Conservation (phyloP, 2,329 filamentous ascomycete species). For the Orbilia ellipsospora region DNA sequence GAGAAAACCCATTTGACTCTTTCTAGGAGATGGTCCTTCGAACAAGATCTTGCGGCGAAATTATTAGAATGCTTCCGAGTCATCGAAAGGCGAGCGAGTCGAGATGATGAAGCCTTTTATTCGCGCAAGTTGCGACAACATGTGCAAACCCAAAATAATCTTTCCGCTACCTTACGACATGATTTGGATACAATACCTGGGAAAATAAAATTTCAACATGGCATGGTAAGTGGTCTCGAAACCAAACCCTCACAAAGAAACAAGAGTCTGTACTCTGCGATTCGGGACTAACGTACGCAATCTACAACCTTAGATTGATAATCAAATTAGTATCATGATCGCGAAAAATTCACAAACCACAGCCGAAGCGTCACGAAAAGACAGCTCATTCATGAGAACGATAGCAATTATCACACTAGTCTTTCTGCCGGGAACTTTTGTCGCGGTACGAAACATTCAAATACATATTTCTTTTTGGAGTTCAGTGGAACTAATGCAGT, state of each 20-base stretch:
- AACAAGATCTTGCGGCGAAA: slow-evolving; percentile 31
- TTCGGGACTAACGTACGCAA: too few species aligned
- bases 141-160: slow-evolving; percentile 32
- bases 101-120: slow-evolving; percentile 33
- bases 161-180: slow-evolving; percentile 29
- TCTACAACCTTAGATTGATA: too few species aligned
- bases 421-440: slow-evolving; percentile 43
- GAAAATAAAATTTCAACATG: slow-evolving; percentile 49
- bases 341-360: slow-evolving; percentile 36
- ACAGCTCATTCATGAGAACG: slow-evolving; percentile 48
- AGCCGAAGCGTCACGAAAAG: slow-evolving; percentile 34
- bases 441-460: slow-evolving; percentile 32
- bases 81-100: slow-evolving; percentile 33
- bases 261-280: too few species aligned
- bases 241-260: too few species aligned
- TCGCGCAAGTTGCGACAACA: slow-evolving; percentile 24
- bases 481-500: not conserved
- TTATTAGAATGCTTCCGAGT: slow-evolving; percentile 30
- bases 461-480: too few species aligned
- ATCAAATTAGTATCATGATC: slow-evolving; percentile 47
- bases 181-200: slow-evolving; percentile 41
- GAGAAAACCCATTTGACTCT: slow-evolving; percentile 35
- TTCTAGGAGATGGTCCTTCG: slow-evolving; percentile 34
- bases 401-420: slow-evolving; percentile 45
- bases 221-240: too few species aligned